Evolutionary conservation across 768 basidiomycete genomes (phyloP).

Genomic region (Crucibulum laeve): DNA sequence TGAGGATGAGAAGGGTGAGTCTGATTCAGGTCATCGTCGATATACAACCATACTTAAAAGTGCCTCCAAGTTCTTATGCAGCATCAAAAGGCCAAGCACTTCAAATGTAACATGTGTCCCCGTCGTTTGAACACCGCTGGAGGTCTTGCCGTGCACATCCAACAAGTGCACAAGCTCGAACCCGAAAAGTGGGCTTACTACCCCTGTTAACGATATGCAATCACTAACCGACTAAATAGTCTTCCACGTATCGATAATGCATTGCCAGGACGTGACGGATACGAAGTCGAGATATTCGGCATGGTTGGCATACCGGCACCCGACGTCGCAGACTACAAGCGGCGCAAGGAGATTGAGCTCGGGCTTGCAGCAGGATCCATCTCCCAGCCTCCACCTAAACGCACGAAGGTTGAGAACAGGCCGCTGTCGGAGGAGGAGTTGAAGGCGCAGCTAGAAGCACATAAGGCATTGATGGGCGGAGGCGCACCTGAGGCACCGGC

Average conservation of each 20-base stretch:
- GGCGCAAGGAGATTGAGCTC: constrained; percentile 90
- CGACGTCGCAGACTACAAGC: constrained; percentile 93
- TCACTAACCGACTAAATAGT: constrained; percentile 24
- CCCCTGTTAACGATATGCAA: constrained; percentile 1
- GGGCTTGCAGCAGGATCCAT: constrained; percentile 81
- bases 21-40: constrained; percentile 1
- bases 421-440: constrained; percentile 81
- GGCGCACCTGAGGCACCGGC: constrained; percentile 31
- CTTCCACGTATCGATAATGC: constrained; percentile 94
- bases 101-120: constrained; percentile 96
- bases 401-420: constrained; percentile 76
- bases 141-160: constrained; percentile 95
- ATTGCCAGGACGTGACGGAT: constrained; percentile 92
- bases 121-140: constrained; percentile 95
- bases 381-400: constrained; percentile 75
- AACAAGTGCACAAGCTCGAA: constrained; percentile 98
- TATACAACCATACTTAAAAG: background rate
- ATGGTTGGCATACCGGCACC: constrained; percentile 98
- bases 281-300: constrained; percentile 98
- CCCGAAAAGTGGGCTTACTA: constrained; percentile 68
- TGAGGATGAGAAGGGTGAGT: constrained; percentile 95
- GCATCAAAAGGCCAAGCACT: constrained; percentile 99
- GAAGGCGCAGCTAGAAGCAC: constrained; percentile 79
- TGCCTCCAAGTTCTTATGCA: constrained; percentile 88
- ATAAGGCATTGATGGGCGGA: constrained; percentile 88